These are phyloP conservation scores for Meyerozyma guilliermondii DNA, from an alignment of 1,139 yeast genomes.

Conservation along the genomic window DNA sequence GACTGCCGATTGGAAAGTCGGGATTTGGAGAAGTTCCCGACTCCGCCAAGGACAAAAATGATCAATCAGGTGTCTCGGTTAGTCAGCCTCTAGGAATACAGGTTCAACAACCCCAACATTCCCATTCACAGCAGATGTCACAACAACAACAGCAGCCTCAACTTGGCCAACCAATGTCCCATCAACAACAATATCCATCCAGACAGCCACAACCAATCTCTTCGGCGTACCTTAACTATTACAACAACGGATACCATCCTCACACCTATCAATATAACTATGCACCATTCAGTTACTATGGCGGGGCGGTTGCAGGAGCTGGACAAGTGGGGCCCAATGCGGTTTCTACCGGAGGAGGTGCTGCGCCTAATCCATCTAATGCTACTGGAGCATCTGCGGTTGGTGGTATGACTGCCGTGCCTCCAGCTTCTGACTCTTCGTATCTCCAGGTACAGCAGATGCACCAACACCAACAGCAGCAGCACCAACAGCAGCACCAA, in stretches of 20 bases:
- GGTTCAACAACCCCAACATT: constrained; percentile 5
- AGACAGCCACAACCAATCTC: constrained; percentile 1
- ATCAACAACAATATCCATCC: constrained; percentile 4
- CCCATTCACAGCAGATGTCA: constrained; percentile 3
- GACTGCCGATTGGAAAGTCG: constrained; percentile 1
- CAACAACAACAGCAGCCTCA: constrained; percentile 5
- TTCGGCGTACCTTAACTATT: constrained; percentile 3
- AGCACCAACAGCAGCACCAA: not conserved
- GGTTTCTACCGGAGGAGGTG: not conserved
- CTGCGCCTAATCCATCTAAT: not conserved
- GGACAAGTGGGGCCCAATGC: not conserved
- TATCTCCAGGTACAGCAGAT: constrained; percentile 2
- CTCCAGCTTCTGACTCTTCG: not conserved
- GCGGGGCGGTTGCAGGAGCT: not conserved
- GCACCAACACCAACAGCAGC: constrained; percentile 4
- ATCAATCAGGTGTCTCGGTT: not conserved
- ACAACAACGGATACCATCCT: constrained; percentile 2
- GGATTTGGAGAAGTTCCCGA: not conserved
- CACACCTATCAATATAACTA: constrained; percentile 1
- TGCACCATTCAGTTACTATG: not conserved
- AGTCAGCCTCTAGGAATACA: constrained; percentile 3
- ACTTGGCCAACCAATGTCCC: constrained; percentile 5
- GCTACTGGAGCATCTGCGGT: not conserved
- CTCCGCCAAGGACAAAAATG: not conserved
- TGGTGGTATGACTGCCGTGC: not conserved